Evolutionary conservation across 345 rosid genomes (phyloP), one percentile per base, ranked within the genome.

Genomic region (Kernera saxatilis): DNA sequence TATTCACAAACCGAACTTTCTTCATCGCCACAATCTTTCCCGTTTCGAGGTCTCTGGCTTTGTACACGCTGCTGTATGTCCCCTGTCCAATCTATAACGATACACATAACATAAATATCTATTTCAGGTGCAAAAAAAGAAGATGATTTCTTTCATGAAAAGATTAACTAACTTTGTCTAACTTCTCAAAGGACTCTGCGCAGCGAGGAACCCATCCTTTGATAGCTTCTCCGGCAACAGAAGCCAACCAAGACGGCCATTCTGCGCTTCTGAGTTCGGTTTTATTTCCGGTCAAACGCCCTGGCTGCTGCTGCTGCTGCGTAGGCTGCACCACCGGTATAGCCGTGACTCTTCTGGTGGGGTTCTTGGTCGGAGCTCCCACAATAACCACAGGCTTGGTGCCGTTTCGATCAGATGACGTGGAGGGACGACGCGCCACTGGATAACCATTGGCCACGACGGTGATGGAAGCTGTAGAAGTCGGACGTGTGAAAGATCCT

Each of bases 61-160:
- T 88, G 74, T 93, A 90, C 62, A 93, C 97, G 76, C 89, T 90
- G 84, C 97, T 90, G 48, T 90, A 88, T 23, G 97, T 93, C 71
- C 98, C 98, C 27, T 88, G 98, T 29, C 97, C 97, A 27, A 91
- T 21, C 98, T 92, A 39, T 15, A 54, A 44, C 40, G 57, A 45
- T 18, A 29, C 46, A 67, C 23, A 69, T 0, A 67, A 58, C 43
- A 67, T 12, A 64, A 52, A 27, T 15, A 36, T 5, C 10, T 18
- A 18, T 49, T 13, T 18, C 22, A 61, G 17, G 25, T 22, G 6
- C 19, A 19, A 19, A 44, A 11, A 27, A 23, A 13, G 8, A 53
- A 37, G 19, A 61, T 40, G 5, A 6, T 27, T 19, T 49, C 52
- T 49, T 71, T 6, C 15, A 33, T 9, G 5, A 18, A 9, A 43